phyloP scores from a whole-genome alignment of 495 filamentous ascomycete species.

The Staphylotrichum longicolle region DNA sequence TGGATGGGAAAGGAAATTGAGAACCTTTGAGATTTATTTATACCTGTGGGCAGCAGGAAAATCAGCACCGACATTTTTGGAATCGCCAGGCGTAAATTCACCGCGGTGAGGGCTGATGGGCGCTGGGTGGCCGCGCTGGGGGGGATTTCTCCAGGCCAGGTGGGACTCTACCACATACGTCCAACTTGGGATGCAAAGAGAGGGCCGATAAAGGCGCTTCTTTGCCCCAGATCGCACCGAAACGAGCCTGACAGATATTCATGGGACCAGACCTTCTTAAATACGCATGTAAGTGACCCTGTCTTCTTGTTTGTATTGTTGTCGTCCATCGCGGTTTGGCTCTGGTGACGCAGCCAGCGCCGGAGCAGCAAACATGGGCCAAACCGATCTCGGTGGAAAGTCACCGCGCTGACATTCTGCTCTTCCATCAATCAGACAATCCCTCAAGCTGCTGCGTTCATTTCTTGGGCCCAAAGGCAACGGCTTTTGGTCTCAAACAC shows the following conservation, averaged over 20 bases:
- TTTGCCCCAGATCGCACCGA: background rate
- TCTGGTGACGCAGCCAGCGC: background rate
- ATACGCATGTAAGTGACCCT: background rate
- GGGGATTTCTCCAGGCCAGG: background rate
- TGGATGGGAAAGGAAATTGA: background rate
- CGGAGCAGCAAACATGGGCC: background rate
- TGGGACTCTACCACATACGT: background rate
- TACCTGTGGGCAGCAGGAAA: background rate
- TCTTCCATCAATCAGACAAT: too few relatives aligned
- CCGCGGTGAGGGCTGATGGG: background rate
- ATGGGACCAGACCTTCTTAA: background rate
- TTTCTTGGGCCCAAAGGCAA: too few relatives aligned
- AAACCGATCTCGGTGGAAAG: too few relatives aligned
- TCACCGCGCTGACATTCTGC: too few relatives aligned
- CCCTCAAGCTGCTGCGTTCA: too few relatives aligned
- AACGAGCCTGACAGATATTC: background rate
- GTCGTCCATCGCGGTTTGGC: background rate
- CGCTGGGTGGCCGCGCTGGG: background rate
- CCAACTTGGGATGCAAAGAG: background rate
- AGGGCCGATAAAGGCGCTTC: background rate
- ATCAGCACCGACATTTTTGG: background rate
- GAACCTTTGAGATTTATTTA: background rate
- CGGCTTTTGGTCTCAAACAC: too few relatives aligned
- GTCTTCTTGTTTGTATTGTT: constrained; percentile 1
- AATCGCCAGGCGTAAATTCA: background rate